These are phyloP conservation scores for Logfia minima DNA, from an alignment of 129 eudicot genomes.

Conservation along the genomic window DNA sequence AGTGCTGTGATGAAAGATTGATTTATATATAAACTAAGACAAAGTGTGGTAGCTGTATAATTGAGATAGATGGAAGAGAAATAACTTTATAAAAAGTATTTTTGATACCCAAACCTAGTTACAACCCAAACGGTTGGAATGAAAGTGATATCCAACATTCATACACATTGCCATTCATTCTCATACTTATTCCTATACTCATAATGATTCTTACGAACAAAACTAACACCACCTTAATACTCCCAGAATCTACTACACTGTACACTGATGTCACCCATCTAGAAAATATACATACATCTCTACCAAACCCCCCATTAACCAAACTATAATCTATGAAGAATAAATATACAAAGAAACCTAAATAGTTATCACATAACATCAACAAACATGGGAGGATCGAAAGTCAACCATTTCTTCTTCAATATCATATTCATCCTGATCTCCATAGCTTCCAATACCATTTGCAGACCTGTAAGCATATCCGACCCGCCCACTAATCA, in stretches of 20 bases:
- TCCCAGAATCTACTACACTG: neutral
- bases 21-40: no score
- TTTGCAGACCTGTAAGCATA: slow-evolving; percentile 30
- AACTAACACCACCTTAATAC: neutral
- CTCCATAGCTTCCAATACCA: slow-evolving; percentile 20
- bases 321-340: neutral
- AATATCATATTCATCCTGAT: slow-evolving; percentile 23
- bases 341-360: slow-evolving; percentile 6
- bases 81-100: no score
- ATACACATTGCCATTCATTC: no score
- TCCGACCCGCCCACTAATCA: neutral
- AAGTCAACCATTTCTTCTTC: slow-evolving; percentile 26
- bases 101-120: no score
- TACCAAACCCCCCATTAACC: slow-evolving; percentile 33
- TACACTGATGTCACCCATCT: slow-evolving; percentile 1
- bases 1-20: no score
- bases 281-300: slow-evolving; percentile 14
- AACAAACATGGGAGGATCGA: slow-evolving; percentile 25
- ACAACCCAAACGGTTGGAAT: no score
- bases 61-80: no score
- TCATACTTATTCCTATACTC: no score
- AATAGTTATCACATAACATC: slow-evolving; percentile 1
- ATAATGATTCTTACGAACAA: no score
- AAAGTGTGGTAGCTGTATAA: no score
- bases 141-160: no score